A percentile compares a stretch with the other conserved stretches of the same genome.
Evolutionary conservation across 2,329 filamentous ascomycete species (phyloP).

Genomic region (Scopulariopsis brevicaulis): DNA sequence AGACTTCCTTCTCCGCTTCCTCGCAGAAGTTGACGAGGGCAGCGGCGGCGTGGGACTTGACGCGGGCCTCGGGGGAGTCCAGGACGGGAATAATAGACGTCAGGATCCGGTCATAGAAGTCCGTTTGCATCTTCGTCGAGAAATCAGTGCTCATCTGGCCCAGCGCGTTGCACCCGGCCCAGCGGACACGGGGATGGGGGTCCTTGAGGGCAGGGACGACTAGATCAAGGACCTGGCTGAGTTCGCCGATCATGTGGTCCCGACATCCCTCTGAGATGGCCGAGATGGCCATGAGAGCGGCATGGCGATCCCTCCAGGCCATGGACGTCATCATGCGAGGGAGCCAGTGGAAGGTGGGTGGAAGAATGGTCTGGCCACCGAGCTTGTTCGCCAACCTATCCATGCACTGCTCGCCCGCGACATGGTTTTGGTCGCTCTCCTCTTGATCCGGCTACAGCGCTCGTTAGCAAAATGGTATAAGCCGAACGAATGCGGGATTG

Average conservation of each 20-base stretch:
- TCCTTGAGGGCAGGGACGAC: conserved; percentile 89
- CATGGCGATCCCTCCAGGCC: conserved; percentile 90
- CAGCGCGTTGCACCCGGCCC: conserved; percentile 96
- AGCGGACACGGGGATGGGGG: conserved; percentile 84
- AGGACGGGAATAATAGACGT: conserved; percentile 89
- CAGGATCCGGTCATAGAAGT: conserved; percentile 80
- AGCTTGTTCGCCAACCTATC: conserved; percentile 95
- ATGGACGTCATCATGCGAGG: conserved; percentile 95
- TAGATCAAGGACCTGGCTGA: conserved; percentile 86
- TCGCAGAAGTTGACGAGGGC: conserved; percentile 98
- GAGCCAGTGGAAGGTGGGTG: conserved; percentile 92
- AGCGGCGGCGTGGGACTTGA: conserved; percentile 95
- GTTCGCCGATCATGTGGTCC: conserved; percentile 88
- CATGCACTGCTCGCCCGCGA: conserved; percentile 97
- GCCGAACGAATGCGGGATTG: neutral
- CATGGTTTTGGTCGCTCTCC: conserved; percentile 93
- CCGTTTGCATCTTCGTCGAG: conserved; percentile 93
- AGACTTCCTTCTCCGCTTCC: conserved; percentile 82
- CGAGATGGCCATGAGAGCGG: conserved; percentile 96
- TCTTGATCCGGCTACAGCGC: conserved; percentile 69
- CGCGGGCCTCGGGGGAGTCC: conserved; percentile 78
- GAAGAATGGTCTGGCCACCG: conserved; percentile 82
- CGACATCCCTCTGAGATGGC: conserved; percentile 96
- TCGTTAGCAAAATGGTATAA: conserved; percentile 1
- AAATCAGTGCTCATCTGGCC: conserved; percentile 99